Evolutionary conservation across 306 rosid genomes (phyloP).

Genomic region (Adenanthera pavonina): DNA sequence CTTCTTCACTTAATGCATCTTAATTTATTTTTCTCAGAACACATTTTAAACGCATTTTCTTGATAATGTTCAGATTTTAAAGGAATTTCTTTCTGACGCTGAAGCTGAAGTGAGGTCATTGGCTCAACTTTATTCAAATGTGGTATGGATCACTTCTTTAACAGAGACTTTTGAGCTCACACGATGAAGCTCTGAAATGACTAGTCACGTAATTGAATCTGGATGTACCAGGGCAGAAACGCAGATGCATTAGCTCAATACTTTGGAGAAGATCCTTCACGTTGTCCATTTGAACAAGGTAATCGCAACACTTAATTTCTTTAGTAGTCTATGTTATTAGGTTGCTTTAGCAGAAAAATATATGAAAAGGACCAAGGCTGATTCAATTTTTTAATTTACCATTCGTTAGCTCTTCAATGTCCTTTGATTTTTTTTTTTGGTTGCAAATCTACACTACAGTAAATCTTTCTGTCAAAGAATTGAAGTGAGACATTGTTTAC

Average conservation of each 20-base stretch:
- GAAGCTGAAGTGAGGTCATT: conserved; percentile 87
- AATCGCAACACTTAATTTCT: conserved; percentile 6
- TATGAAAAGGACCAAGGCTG: not conserved
- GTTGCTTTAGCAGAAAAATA: not conserved
- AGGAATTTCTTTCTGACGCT: conserved; percentile 68
- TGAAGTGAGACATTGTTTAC: conserved; percentile 5
- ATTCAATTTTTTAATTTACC: not conserved
- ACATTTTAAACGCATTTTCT: conserved; percentile 7
- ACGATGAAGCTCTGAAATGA: conserved; percentile 25
- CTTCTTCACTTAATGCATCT: conserved; percentile 18
- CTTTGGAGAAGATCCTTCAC: conserved; percentile 87
- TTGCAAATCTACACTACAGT: not conserved
- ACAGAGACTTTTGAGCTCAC: conserved; percentile 26
- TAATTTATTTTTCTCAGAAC: conserved; percentile 14
- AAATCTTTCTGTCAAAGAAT: not conserved
- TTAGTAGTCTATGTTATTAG: not conserved
- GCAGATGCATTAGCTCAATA: conserved; percentile 86
- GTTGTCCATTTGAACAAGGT: conserved; percentile 89
- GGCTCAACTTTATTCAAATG: conserved; percentile 78
- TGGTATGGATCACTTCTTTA: conserved; percentile 60
- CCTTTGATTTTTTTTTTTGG: not conserved
- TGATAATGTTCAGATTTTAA: conserved; percentile 58
- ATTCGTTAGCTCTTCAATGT: not conserved
- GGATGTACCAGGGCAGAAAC: conserved; percentile 74
- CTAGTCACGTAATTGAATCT: conserved; percentile 36